Percentiles rank a stretch among this genome's conserved stretches.
These are phyloP conservation scores for Fusarium neocosmosporiellum DNA, from an alignment of 2,329 filamentous ascomycete species.

Conservation along the genomic window DNA sequence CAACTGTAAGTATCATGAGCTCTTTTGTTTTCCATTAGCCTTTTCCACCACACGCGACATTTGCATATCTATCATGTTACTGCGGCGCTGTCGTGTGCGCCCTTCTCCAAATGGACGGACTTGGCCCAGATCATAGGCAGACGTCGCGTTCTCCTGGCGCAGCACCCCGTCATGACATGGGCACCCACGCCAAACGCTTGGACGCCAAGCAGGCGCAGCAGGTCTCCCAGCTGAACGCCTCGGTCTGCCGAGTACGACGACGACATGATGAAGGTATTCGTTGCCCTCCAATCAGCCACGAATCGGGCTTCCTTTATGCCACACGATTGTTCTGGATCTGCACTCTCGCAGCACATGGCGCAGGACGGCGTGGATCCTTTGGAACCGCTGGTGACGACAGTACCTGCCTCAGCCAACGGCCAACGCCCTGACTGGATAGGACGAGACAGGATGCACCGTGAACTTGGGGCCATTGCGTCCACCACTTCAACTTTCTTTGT, in stretches of 20 bases:
- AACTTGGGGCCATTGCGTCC: constrained; percentile 10
- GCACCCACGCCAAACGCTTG: constrained; percentile 15
- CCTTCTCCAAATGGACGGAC: background rate
- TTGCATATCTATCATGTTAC: background rate
- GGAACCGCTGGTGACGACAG: background rate
- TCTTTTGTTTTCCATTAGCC: constrained; percentile 9
- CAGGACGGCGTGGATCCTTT: constrained; percentile 8
- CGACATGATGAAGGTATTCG: constrained; percentile 18
- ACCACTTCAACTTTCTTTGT: constrained; percentile 8
- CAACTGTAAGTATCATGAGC: constrained; percentile 47
- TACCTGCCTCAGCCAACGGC: constrained; percentile 1
- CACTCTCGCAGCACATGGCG: constrained; percentile 14
- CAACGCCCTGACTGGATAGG: background rate
- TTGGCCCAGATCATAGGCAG: constrained; percentile 2
- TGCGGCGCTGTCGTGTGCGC: background rate
- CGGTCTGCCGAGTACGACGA: constrained; percentile 14
- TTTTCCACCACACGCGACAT: background rate
- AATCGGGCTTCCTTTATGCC: constrained; percentile 19
- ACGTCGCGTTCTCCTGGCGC: constrained; percentile 15
- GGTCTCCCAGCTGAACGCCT: constrained; percentile 5
- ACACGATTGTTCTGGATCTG: constrained; percentile 10
- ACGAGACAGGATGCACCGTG: constrained; percentile 15
- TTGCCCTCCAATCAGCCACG: background rate
- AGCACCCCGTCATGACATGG: constrained; percentile 17
- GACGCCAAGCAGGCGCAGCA: constrained; percentile 24